A percentile compares a stretch with the other conserved stretches of the same genome.
Evolutionary conservation across 805 yeast species (phyloP).

Genomic region (Ogataea nonfermentans): DNA sequence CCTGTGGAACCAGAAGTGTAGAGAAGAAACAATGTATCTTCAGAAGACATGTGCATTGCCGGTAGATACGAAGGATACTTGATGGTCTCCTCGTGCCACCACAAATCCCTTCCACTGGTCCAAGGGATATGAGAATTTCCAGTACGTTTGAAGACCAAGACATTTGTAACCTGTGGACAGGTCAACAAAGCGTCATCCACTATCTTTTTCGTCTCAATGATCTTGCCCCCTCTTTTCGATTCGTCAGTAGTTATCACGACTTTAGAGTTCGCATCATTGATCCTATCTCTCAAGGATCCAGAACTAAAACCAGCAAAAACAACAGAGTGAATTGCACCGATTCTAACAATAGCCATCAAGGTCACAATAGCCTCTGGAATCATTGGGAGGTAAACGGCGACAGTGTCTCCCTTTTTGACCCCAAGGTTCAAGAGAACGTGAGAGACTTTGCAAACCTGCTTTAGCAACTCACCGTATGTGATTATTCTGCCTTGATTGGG

Average conservation of each 20-base stretch:
- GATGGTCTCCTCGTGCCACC: conserved; percentile 71
- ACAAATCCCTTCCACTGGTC: conserved; percentile 60
- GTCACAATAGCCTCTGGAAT: conserved; percentile 76
- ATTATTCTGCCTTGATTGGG: conserved; percentile 59
- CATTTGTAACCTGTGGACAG: conserved; percentile 67
- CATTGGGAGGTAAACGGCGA: conserved; percentile 86
- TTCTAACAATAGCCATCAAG: conserved; percentile 71
- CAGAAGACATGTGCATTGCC: conserved; percentile 74
- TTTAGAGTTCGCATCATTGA: conserved; percentile 67
- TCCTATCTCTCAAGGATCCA: conserved; percentile 68
- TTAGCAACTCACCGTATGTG: conserved; percentile 69
- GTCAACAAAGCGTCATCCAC: conserved; percentile 74
- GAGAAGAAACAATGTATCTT: conserved; percentile 76
- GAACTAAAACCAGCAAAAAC: conserved; percentile 84
- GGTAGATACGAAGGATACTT: conserved; percentile 69
- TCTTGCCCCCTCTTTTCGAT: conserved; percentile 79
- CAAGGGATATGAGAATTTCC: conserved; percentile 54
- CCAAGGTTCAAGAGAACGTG: conserved; percentile 67
- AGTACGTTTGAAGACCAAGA: conserved; percentile 72
- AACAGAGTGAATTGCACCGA: conserved; percentile 84
- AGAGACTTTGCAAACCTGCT: conserved; percentile 68
- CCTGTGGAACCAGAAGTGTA: conserved; percentile 90
- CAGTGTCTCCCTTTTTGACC: conserved; percentile 78
- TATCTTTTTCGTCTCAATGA: conserved; percentile 75
- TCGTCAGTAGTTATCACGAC: conserved; percentile 80